Conservation (phyloP, 2,329 filamentous ascomycete genomes). For the Stachybotrys chartarum region DNA sequence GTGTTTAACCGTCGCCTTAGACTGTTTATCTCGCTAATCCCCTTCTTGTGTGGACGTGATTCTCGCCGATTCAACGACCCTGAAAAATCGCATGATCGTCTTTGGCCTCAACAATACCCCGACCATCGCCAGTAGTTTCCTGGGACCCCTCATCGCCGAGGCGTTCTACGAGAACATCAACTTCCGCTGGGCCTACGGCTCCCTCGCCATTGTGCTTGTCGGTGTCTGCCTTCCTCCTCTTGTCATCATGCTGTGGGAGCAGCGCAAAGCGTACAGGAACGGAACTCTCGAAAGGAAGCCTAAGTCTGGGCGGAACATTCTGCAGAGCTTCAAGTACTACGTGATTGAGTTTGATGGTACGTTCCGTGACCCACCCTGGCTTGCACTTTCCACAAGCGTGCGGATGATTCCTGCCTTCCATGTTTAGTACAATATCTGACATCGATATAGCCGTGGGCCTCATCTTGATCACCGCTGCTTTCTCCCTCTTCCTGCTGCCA, state of each 20-base stretch:
- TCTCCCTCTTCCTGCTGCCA: slow-evolving; percentile 46
- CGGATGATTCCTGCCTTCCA: too few species aligned
- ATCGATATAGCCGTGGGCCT: slow-evolving; percentile 35
- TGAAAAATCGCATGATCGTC: slow-evolving; percentile 35
- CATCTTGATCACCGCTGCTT: slow-evolving; percentile 42
- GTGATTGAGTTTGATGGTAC: slow-evolving; percentile 50
- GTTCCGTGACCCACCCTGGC: slow-evolving; percentile 7
- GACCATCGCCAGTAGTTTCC: slow-evolving; percentile 35
- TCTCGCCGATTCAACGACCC: slow-evolving; percentile 33
- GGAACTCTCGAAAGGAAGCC: slow-evolving; percentile 35
- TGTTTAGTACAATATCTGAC: too few species aligned
- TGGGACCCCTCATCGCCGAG: slow-evolving; percentile 32
- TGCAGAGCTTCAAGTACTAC: slow-evolving; percentile 44
- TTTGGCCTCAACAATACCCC: slow-evolving; percentile 36
- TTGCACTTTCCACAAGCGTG: too few species aligned
- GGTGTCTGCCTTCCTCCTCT: slow-evolving; percentile 32
- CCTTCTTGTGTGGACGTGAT: slow-evolving; percentile 31
- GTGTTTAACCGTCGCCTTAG: too few species aligned
- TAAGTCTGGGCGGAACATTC: slow-evolving; percentile 33
- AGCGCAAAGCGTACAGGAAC: slow-evolving; percentile 41
- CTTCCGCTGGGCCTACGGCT: slow-evolving; percentile 48
- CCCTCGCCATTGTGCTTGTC: slow-evolving; percentile 55
- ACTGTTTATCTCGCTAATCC: too few species aligned
- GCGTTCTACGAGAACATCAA: slow-evolving; percentile 29
- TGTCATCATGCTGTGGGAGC: slow-evolving; percentile 23